Base-by-base conservation (phyloP, 2,329 filamentous ascomycete genomes). In the Claviceps pusilla region DNA sequence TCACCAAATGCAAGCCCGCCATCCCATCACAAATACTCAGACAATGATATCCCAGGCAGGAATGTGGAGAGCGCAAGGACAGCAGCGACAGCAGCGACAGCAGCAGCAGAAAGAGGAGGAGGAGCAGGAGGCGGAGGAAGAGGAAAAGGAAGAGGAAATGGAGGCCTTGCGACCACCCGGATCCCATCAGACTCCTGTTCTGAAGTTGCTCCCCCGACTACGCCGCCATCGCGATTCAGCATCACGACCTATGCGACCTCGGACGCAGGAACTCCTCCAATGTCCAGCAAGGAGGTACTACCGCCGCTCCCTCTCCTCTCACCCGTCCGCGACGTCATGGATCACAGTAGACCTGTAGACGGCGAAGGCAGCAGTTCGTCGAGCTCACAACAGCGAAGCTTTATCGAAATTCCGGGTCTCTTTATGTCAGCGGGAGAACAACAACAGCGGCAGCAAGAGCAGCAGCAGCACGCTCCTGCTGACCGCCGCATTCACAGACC, bases 171-270 rank as follows among this genome's bases (percentile, higher is more conserved):
- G 11, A 57, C 39, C 55, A 55, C 6, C 29, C 16, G 16, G 59
- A 61, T 51, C 42, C 56, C 65, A 46, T 46, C 49, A 29, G 57
- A 49, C 33, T 50, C 52, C 11, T 33, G 41, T 29, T 9, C 66
- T 24, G 63, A 70, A 12, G 61, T 65, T 56, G 55, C 75, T 42
- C 11, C 74, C 42, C 11, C 74, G 71, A 67, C 70, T 12, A 75
- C 79, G 55, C 78, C 79, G 6, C 66, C 71, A 2, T 84, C 80
- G 50, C 77, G 78, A 48, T 86, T 84, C 65, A 86, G 81, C 66
- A 71, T 78, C 58, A 82, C 79, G 7, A 84, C 80, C 2, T 82
- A 78, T 61, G 74, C 76, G 29, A 78, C 80, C 2, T 76, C 78
- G 1, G 55, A 59, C 45, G 53, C 61, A 33, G 64, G 60, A 33